Evolutionary conservation across 2,329 filamentous ascomycete genomes (phyloP), one percentile per base, ranked within the genome.

Genomic region (Calonectria multiphialidica): DNA sequence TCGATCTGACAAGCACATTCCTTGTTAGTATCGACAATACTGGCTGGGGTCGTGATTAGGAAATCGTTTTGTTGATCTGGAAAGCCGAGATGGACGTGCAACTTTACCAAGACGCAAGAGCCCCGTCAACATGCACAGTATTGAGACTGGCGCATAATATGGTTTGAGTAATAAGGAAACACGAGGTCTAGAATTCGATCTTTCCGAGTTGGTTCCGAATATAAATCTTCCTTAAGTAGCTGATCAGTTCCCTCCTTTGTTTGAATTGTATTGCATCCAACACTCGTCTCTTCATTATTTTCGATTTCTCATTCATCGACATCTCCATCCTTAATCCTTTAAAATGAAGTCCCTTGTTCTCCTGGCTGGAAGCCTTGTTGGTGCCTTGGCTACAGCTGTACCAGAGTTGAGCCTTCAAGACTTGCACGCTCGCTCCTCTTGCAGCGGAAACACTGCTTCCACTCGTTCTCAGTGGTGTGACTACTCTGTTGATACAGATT

Each of bases 381-480:
- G 57, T 8, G 57, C 57, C 57, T 42, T 65, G 47, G 62, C 45
- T 30, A 37, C 45, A 25, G 62, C 35, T 40, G n/a, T 65, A 23
- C 62, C 62, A 30, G 35, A 47, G 10, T 5, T 50, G 28, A 65
- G 47, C 62, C 15, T 35, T 12, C 30, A 57, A 3, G 28, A n/a
- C 33, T 57, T 73, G 18, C 72, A 74, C 21, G 42, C 23, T 8
- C 68, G 47, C 18, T 66, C 57, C 18, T 49, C 68, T 37, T 78
- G 77, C 40, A 62, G 55, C 12, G 28, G 28, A 5, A 30, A 30
- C 28, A 30, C 28, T 5, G 28, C 28, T 5, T 30, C 28, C 5
- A 30, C 28, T 30, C 28, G 28, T 30, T 30, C 28, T 8, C 28
- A 30, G 8, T 30, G 28, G 28, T 30, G 28, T 8, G 28, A 30